These are phyloP conservation scores for Candida chilensis DNA, from an alignment of 805 yeast genomes.

Conservation along the genomic window DNA sequence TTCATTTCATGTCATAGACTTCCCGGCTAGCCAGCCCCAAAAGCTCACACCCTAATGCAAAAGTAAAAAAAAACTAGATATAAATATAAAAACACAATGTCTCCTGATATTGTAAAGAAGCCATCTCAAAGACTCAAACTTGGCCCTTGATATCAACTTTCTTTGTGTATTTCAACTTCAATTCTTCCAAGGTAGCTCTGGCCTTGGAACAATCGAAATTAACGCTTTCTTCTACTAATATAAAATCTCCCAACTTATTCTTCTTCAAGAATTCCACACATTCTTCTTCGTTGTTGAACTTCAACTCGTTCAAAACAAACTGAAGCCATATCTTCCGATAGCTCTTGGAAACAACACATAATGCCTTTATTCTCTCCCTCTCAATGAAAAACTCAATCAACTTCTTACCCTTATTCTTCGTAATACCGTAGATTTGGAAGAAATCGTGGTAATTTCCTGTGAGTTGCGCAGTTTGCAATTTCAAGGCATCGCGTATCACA, in stretches of 20 bases:
- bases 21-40: neutral
- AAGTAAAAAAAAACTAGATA: no score
- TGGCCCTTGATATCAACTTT: constrained; percentile 91
- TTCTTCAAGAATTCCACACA: constrained; percentile 31
- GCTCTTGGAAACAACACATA: constrained; percentile 46
- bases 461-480: constrained; percentile 18
- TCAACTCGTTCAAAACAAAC: constrained; percentile 25
- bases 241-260: constrained; percentile 23
- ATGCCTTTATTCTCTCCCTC: constrained; percentile 48
- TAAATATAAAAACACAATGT: no score
- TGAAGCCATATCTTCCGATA: constrained; percentile 37
- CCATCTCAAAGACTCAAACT: constrained; percentile 33
- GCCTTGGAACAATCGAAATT: constrained; percentile 22
- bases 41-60: no score
- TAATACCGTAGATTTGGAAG: constrained; percentile 28
- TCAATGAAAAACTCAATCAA: constrained; percentile 44
- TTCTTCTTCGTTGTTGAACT: constrained; percentile 25
- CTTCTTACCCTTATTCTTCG: constrained; percentile 26
- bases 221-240: constrained; percentile 5
- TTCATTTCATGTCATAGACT: neutral
- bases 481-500: constrained; percentile 15
- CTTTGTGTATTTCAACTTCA: constrained; percentile 27
- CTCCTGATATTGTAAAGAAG: no score
- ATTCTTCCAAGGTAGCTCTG: constrained; percentile 24
- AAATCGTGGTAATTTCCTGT: constrained; percentile 44